phyloP scores from a whole-genome alignment of 2,329 filamentous ascomycete species.

The Clarireedia hainanense region DNA sequence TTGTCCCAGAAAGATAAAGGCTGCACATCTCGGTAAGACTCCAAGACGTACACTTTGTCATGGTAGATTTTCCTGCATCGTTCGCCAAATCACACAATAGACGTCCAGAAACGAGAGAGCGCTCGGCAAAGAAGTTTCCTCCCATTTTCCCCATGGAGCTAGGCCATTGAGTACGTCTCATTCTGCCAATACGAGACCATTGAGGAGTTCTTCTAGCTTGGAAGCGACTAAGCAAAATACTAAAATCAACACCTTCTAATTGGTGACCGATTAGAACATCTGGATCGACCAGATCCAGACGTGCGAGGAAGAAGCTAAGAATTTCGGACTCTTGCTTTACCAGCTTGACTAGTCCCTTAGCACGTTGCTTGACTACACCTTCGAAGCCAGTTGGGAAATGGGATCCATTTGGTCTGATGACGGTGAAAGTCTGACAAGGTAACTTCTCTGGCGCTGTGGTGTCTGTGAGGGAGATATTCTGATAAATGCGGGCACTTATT shows the following conservation, averaged over 20 bases:
- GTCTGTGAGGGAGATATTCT: slow-evolving; percentile 79
- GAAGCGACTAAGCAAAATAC: slow-evolving; percentile 77
- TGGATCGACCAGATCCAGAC: slow-evolving; percentile 81
- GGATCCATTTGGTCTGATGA: slow-evolving; percentile 72
- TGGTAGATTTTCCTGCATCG: slow-evolving; percentile 92
- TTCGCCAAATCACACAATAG: slow-evolving; percentile 91
- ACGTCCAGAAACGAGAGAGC: slow-evolving; percentile 80
- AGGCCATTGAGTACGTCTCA: slow-evolving; percentile 82
- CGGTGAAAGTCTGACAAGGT: slow-evolving; percentile 82
- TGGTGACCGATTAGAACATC: slow-evolving; percentile 93
- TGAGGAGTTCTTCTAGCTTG: slow-evolving; percentile 86
- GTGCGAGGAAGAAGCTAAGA: slow-evolving; percentile 79
- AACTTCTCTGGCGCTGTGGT: slow-evolving; percentile 84
- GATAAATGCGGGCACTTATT: slow-evolving; percentile 86
- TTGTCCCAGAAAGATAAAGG: slow-evolving; percentile 63
- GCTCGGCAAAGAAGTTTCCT: slow-evolving; percentile 86
- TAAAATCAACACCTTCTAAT: slow-evolving; percentile 95
- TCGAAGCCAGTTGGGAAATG: slow-evolving; percentile 86
- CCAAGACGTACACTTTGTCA: slow-evolving; percentile 97
- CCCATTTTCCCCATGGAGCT: slow-evolving; percentile 76
- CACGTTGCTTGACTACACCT: slow-evolving; percentile 58
- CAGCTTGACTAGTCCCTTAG: slow-evolving; percentile 68
- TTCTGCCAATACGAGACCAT: slow-evolving; percentile 86
- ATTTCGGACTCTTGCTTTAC: slow-evolving; percentile 81
- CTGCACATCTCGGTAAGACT: slow-evolving; percentile 96